Evolutionary conservation across 768 basidiomycete species (phyloP).

Genomic region (Rhodotorula diobovata): DNA sequence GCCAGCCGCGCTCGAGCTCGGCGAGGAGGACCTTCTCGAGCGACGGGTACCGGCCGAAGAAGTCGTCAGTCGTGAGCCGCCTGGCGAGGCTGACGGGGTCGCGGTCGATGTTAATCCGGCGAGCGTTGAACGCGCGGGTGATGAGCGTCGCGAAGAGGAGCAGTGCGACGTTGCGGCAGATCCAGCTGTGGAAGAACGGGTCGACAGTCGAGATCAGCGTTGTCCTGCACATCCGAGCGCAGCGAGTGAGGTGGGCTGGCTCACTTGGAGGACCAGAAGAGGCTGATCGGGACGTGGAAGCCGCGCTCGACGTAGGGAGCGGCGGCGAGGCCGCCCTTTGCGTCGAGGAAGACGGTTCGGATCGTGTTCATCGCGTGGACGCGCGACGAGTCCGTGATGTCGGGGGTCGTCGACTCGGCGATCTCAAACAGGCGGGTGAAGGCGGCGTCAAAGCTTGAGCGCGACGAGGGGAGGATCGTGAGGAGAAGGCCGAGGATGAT

Average conservation of each 20-base stretch:
- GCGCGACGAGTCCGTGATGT: conserved; percentile 31
- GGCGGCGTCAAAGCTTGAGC: conserved; percentile 16
- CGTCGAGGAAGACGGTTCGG: conserved; percentile 35
- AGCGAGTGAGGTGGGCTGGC: not conserved
- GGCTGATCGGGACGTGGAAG: conserved; percentile 29
- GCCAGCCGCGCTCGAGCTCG: conserved; percentile 30
- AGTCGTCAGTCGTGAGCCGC: conserved; percentile 27
- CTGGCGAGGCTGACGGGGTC: conserved; percentile 15
- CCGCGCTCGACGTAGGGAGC: conserved; percentile 30
- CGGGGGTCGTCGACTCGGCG: conserved; percentile 33
- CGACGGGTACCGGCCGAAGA: conserved; percentile 31
- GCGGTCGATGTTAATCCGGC: conserved; percentile 35
- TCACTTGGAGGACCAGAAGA: conserved; percentile 37
- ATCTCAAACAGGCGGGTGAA: conserved; percentile 33
- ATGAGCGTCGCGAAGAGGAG: conserved; percentile 36
- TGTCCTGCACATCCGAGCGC: no score
- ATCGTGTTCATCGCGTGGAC: conserved; percentile 40
- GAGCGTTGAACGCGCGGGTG: conserved; percentile 26
- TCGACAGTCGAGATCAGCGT: not conserved
- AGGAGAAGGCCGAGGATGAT: conserved; percentile 37
- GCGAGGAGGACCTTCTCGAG: conserved; percentile 10
- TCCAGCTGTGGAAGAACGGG: conserved; percentile 17
- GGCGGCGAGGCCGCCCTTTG: conserved; percentile 25
- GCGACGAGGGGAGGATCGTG: conserved; percentile 28
- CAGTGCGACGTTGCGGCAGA: conserved; percentile 37